phyloP scores from a whole-genome alignment of 371 early-diverging fungal species.

The Apophysomyces trapeziformis region DNA sequence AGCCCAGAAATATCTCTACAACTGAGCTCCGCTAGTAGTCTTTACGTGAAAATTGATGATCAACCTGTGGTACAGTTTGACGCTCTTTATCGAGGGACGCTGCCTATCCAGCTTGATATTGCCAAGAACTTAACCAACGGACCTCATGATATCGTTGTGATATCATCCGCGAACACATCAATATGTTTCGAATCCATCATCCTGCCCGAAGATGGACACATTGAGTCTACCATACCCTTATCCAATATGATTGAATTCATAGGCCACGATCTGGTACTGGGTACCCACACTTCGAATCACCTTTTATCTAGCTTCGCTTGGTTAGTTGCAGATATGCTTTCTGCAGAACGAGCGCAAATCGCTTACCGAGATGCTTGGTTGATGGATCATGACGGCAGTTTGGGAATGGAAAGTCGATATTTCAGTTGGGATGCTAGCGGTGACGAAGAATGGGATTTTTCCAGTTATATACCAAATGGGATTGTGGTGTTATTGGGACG shows the following conservation, averaged over 20 bases:
- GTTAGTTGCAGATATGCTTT: conserved; percentile 35
- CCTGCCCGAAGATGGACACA: conserved; percentile 21
- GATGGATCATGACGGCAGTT: conserved; percentile 24
- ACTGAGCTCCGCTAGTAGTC: conserved; percentile 27
- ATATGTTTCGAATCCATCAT: conserved; percentile 28
- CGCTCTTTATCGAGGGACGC: conserved; percentile 9
- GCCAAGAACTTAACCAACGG: conserved; percentile 17
- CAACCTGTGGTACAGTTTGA: conserved; percentile 18
- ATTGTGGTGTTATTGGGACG: conserved; percentile 35
- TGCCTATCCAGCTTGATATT: conserved; percentile 18
- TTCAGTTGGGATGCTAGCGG: conserved; percentile 30
- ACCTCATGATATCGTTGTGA: conserved; percentile 18
- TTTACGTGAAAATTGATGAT: conserved; percentile 33
- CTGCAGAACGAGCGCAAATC: conserved; percentile 34
- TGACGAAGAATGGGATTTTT: conserved; percentile 13
- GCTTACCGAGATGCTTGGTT: conserved; percentile 39
- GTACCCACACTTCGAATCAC: conserved; percentile 29
- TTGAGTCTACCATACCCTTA: conserved; percentile 19
- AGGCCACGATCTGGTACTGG: conserved; percentile 43
- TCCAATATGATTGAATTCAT: conserved; percentile 38
- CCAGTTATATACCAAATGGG: conserved; percentile 22
- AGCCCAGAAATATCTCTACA: conserved; percentile 27
- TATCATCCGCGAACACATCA: conserved; percentile 17
- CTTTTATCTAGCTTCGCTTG: conserved; percentile 43
- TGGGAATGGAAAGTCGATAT: conserved; percentile 39